Evolutionary conservation across 2,329 filamentous ascomycete genomes (phyloP).

Genomic region (Colletotrichum acutatum): DNA sequence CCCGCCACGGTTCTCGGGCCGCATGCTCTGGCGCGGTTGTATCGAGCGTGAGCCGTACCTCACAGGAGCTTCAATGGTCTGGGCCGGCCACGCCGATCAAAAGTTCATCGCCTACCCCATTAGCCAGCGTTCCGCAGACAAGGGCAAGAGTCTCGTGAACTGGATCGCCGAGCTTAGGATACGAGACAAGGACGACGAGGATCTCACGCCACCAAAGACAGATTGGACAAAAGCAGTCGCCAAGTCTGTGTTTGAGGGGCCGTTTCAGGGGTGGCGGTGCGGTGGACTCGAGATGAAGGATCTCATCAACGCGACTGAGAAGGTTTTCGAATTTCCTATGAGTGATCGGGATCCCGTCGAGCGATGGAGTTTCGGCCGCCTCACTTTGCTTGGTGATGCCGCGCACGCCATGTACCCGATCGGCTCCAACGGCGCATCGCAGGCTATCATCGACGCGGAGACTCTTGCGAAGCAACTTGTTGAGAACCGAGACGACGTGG

Average conservation of each 20-base stretch:
- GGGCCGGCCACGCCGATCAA: slow-evolving; percentile 28
- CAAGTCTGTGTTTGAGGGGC: slow-evolving; percentile 15
- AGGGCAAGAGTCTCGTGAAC: slow-evolving; percentile 22
- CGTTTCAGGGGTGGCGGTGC: slow-evolving; percentile 14
- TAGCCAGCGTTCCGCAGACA: slow-evolving; percentile 15
- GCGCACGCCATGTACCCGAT: slow-evolving; percentile 38
- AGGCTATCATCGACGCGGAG: slow-evolving; percentile 24
- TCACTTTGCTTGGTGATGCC: slow-evolving; percentile 36
- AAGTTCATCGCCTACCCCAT: slow-evolving; percentile 31
- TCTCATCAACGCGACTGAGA: slow-evolving; percentile 16
- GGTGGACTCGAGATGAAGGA: slow-evolving; percentile 14
- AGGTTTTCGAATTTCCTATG: slow-evolving; percentile 32
- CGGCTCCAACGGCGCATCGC: slow-evolving; percentile 36
- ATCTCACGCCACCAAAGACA: slow-evolving; percentile 18
- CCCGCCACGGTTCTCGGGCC: slow-evolving; percentile 20
- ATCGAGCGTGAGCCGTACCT: slow-evolving; percentile 19
- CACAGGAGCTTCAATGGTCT: slow-evolving; percentile 24
- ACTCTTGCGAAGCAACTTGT: slow-evolving; percentile 6
- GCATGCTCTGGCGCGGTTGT: slow-evolving; percentile 29
- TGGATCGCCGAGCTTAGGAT: slow-evolving; percentile 29
- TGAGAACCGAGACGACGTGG: background rate
- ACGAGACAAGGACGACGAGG: slow-evolving; percentile 4
- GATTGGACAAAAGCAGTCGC: slow-evolving; percentile 22
- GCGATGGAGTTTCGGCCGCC: slow-evolving; percentile 36
- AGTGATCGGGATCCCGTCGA: slow-evolving; percentile 34